These are phyloP conservation scores for Brassica napus DNA, from an alignment of 345 rosid species.

Conservation along the genomic window Da-Ae NC_063444.1:25571001-25571500, in stretches of 20 bases:
- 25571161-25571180: not conserved
- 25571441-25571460: no score
- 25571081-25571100: not conserved
- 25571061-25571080: not conserved
- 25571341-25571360: not conserved
- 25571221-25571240: not conserved
- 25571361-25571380: no score
- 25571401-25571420: no score
- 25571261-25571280: no score
- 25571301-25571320: not conserved
- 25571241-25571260: no score
- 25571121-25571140: not conserved
- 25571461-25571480: no score
- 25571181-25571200: not conserved
- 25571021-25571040: slow-evolving; percentile 48
- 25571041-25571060: not conserved
- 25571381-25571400: no score
- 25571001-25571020: slow-evolving; percentile 64
- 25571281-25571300: not conserved
- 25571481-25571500: no score
- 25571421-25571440: no score
- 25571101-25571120: not conserved
- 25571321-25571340: not conserved
- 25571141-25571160: not conserved
- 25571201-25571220: not conserved